Evolutionary conservation across 768 basidiomycete genomes (phyloP).

Genomic region (Arthromyces matolae): DNA sequence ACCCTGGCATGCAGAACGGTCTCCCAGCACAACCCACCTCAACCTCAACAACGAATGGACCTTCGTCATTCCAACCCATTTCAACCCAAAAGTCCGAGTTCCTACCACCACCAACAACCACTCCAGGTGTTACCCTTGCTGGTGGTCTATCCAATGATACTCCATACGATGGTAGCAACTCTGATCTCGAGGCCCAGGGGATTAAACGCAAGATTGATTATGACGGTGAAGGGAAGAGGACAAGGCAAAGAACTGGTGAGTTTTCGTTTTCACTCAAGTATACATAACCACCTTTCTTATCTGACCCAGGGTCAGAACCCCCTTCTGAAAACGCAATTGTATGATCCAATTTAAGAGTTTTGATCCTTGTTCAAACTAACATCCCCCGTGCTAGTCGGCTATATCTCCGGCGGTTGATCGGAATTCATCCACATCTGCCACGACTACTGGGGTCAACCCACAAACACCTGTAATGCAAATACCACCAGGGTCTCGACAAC

Average conservation of each 20-base stretch:
- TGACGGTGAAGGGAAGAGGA: conserved; percentile 70
- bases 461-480: conserved; percentile 27
- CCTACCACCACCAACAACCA: conserved; percentile 23
- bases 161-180: conserved; percentile 33
- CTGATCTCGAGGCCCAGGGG: conserved; percentile 61
- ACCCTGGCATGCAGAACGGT: conserved; percentile 25
- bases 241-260: conserved; percentile 69
- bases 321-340: conserved; percentile 41
- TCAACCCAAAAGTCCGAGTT: conserved; percentile 27
- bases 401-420: conserved; percentile 27
- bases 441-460: conserved; percentile 21
- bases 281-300: conserved; percentile 3
- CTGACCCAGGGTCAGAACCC: conserved; percentile 36
- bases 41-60: conserved; percentile 18
- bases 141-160: conserved; percentile 11
- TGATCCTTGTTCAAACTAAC: conserved; percentile 8
- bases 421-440: conserved; percentile 21
- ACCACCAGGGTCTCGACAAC: conserved; percentile 39
- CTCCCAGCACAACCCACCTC: conserved; percentile 1
- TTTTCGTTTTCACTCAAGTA: conserved; percentile 11
- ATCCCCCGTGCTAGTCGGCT: conserved; percentile 22
- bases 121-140: conserved; percentile 18
- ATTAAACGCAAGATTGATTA: conserved; percentile 71
- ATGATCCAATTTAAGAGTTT: conserved; percentile 24
- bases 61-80: conserved; percentile 18